Base-by-base conservation (phyloP, 23 red algal species). In the Gracilaria caudata region DNA sequence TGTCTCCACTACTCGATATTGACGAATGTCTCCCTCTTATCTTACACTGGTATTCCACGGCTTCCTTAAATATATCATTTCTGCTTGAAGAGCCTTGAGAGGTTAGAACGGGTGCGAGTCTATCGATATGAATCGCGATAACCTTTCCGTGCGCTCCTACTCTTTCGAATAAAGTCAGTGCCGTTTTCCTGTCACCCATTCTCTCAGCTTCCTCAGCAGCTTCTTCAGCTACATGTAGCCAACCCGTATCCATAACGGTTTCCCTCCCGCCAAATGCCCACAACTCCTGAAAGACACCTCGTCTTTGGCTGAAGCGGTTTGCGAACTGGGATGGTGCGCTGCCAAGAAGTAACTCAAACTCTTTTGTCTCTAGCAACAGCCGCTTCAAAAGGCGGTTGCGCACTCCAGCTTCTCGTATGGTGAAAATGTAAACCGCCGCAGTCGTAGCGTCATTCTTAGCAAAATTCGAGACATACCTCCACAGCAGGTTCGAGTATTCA, bases 341-440 rank as follows among this genome's bases (percentile, higher is more conserved):
- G 53, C 86, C 86, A 9, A 89, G 86, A 17, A 89, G 59, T 7
- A 80, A 23, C 29, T 78, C 86, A 30, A 89, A 89, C 21, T 64
- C 86, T 53, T 79, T 79, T 21, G 57, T 89, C 37, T 89, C 86
- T 12, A 89, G 33, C 29, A 95, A 54, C 29, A 95, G 81, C 47
- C 64, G 40, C 47, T 61, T 63, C 25, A 95, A 29, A 10, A 60
- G 53, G 11, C 51, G 61, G 32, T 65, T 84, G 36, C 93, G 85
- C 65, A 63, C 35, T 29, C 32, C 60, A 21, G 68, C 57, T 26
- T 95, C 86, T 1, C 79, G 85, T 12, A 95, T 70, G n/a, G 93
- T 95, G 51, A 93, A 92, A 17, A 97, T 33, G 78, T 97, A 97
- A 29, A 89, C 63, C 7, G 95, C 74, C 9, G 95, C 95, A 51